Evolutionary conservation across 1,284 basidiomycete species (phyloP), one percentile per base, ranked within the genome.

Genomic region (Xerocomus nothofagi): DNA sequence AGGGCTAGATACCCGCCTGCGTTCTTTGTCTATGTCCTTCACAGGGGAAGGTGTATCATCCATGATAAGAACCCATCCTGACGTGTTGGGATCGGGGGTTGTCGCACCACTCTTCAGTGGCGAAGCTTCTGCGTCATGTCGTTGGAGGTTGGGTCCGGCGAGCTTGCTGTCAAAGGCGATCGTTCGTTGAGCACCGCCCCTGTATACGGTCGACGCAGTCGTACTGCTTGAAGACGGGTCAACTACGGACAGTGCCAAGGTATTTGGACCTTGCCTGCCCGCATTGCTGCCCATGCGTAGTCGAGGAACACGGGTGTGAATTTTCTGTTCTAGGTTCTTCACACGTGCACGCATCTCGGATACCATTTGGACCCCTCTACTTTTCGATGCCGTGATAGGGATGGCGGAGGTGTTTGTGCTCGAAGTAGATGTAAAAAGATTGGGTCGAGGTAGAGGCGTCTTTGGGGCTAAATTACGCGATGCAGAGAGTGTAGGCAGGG

Each of bases 311-410:
- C 86, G 84, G 37, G 87, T 89, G 60, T 90, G 88, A 44, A 91
- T 87, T 70, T 87, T 88, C 70, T 89, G 87, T 61, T 91, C 87
- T 39, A 91, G 70, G 57, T 85, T 87, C 61, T 75, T 82, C 32
- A 91, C 88, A 45, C 86, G 79, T 42, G 86, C 88, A 46, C 89
- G 80, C 86, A 91, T 89, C 63, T 91, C 90, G 24, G 87, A 86
- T 3, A 91, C 88, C 90, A 92, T 91, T 61, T 91, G 88, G 10
- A 91, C 88, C 26, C 88, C 88, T 66, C 82, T 87, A 63, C 78
- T 89, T 71, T 76, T 86, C 9, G 86, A 78, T 10, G 78, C 66
- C 8, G 76, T 75, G 50, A 66, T 55, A n/a, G 68, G 68, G n/a
- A 71, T 64, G 34, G 61, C 53, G 10, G 67, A 61, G 4, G 50